phyloP scores from a whole-genome alignment of 805 yeast species.

The Henningerozyma blattae region DNA sequence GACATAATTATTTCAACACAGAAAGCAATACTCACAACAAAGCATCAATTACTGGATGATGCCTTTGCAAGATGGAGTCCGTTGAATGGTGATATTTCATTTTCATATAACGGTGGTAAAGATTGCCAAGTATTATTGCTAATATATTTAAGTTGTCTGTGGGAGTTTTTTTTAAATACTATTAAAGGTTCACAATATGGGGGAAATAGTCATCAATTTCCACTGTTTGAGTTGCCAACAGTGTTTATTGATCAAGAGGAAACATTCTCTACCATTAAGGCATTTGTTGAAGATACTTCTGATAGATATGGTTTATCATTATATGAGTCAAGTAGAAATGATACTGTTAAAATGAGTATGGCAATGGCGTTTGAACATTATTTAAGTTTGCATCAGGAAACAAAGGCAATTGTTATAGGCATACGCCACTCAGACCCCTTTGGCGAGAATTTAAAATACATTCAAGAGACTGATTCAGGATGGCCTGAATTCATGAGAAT shows the following conservation, averaged over 20 bases:
- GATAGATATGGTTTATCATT: slow-evolving; percentile 41
- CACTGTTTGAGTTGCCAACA: slow-evolving; percentile 25
- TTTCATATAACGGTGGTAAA: slow-evolving; percentile 93
- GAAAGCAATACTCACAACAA: slow-evolving; percentile 15
- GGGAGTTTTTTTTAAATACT: slow-evolving; percentile 16
- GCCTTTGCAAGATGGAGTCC: slow-evolving; percentile 23
- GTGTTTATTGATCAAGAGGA: slow-evolving; percentile 68
- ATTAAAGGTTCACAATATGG: slow-evolving; percentile 16
- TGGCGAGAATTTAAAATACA: slow-evolving; percentile 43
- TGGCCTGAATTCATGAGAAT: slow-evolving; percentile 85
- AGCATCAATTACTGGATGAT: slow-evolving; percentile 12
- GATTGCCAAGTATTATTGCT: slow-evolving; percentile 87
- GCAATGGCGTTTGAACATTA: slow-evolving; percentile 60
- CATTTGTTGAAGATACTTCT: slow-evolving; percentile 48
- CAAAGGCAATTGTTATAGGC: slow-evolving; percentile 76
- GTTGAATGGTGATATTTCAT: slow-evolving; percentile 41
- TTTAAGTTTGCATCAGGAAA: slow-evolving; percentile 36
- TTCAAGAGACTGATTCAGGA: slow-evolving; percentile 73
- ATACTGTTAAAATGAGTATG: slow-evolving; percentile 28
- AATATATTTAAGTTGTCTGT: slow-evolving; percentile 49
- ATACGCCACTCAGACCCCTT: slow-evolving; percentile 82
- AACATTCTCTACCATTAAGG: slow-evolving; percentile 62
- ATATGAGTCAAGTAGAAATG: slow-evolving; percentile 22
- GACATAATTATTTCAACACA: slow-evolving; percentile 17
- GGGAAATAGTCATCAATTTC: slow-evolving; percentile 5